Base-by-base conservation (phyloP, 176 grass and related monocot species). In the Cymbopogon citratus region DNA sequence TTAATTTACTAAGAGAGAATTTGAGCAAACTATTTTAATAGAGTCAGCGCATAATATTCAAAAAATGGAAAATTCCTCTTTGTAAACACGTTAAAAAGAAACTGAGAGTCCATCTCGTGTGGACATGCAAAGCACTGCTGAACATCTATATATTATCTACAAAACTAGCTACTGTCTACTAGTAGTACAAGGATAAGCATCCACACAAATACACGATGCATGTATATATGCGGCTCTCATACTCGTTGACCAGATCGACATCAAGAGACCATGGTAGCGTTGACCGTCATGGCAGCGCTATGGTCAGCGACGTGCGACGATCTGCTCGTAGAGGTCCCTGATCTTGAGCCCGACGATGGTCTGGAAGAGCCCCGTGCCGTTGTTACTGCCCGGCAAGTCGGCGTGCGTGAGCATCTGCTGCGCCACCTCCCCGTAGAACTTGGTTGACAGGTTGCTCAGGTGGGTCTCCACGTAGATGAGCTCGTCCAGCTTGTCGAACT, bases 401-500 rank as follows among this genome's bases (percentile, higher is more conserved):
- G 80, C 61, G n/a, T 89, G 89, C 83, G 49, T 91, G 19, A 91
- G 79, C 89, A 91, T 89, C 71, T 89, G 86, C 71, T 91, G 92
- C 45, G 91, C 86, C 74, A 91, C 91, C 89, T 97, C 94, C 13
- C 94, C 94, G 25, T 94, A 97, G 74, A 93, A 97, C 86, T 91
- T 97, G 82, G 82, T 73, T 11, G 94, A 97, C 75, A 90, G 85
- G 73, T 92, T 97, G 91, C 94, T 92, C 18, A 92, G 87, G 74
- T 97, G 94, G 82, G 85, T 97, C 76, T 97, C 94, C 74, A 97
- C 89, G 66, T 97, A 97, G 78, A 97, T 94, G 24, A 94, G 87
- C 36, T 97, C 94, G 46, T 97, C 94, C 52, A 94, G 70, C 84
- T 81, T 92, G 76, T 97, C 94, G 49, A 97, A 94, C 24, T 90